Base-by-base conservation (phyloP, 108 stramenopile species). In the Cyclotella atomus region DNA sequence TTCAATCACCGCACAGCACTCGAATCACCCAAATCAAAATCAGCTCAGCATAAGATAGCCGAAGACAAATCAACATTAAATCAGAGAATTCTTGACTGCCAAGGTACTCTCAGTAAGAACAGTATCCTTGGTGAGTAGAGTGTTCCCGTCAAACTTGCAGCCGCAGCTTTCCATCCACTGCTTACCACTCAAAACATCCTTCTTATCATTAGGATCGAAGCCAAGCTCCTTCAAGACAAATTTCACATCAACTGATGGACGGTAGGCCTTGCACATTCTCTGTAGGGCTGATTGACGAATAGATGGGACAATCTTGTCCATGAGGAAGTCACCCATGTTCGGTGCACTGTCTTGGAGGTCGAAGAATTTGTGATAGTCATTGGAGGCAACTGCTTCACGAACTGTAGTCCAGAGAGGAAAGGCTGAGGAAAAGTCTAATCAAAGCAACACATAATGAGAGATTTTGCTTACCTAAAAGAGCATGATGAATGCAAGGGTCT, bases 361-460 rank as follows among this genome's bases (percentile, higher is more conserved):
- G 75, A 93, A 93, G 57, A 93, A 93, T 33, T 65, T 47, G 65
- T 85, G 73, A 64, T 91, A 93, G 67, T 93, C 85, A 38, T 68
- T 67, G 2, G 75, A 73, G 0, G 88, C 88, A 38, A 89, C 86
- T 12, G 90, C 87, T 57, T 79, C 87, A 47, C 90, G 89, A 30
- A 93, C 88, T 66, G 84, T 25, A 16, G 32, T 54, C 9, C 16
- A 9, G 38, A 41, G 38, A 41, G 38, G 38, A 6, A 41, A 12
- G 38, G 6, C 38, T 41, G 6, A 41, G 12, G 12, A 12, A 9
- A 41, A 41, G 38, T 9, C 6, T 41, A 6, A 41, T 12, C 6
- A 41, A 41, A 6, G 38, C 50, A 38, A 12, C 25, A 30, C n/a
- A n/a, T n/a, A n/a, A n/a, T n/a, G n/a, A n/a, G 38, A 9, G 38